Base-by-base conservation (phyloP, 371 early-diverging fungal genomes). In the Apophysomyces variabilis region DNA sequence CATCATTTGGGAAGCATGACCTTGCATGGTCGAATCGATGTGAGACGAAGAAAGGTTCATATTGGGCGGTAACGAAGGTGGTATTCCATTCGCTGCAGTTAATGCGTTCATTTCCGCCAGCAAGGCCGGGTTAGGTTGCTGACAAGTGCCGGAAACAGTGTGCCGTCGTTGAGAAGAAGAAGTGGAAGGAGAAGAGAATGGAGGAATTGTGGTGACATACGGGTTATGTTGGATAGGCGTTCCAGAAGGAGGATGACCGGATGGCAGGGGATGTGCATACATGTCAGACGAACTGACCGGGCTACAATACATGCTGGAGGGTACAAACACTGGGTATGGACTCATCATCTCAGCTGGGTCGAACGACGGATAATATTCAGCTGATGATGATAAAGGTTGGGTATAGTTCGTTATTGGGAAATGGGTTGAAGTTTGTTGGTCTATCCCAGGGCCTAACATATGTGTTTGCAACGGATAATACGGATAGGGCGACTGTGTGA, bases 171-270 rank as follows among this genome's bases (percentile, higher is more conserved):
- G 54, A 14, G 41, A 38, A 7, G 39, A 38, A 26, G 32, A 26
- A 26, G 32, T 26, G 32, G 32, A 26, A 26, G 32, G 32, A 26
- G 32, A 26, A 21, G 45, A 44, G 8, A 18, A 41, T 5, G 35
- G 60, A 7, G 60, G 4, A 7, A 60, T 21, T 32, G 38, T 41
- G 60, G 35, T 32, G 35, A 41, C 18, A 16, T 38, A 60, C 3
- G 38, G 38, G 37, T 57, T 57, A n/a, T 57, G 57, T 26, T 57
- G 57, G n/a, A 60, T 60, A 5, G 18, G 60, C 21, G 21, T 21
- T 21, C 54, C 54, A 7, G 21, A 21, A 50, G 21, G 21, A 21
- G 9, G 16, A 9, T 50, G 16, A 9, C 9, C 21, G 54, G 54
- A 21, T 21, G 54, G 21, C 54, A 50, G n/a, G 54, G 54, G 16